phyloP scores from a whole-genome alignment of 1,284 basidiomycete species.

The Moesziomyces aphidis region DNA sequence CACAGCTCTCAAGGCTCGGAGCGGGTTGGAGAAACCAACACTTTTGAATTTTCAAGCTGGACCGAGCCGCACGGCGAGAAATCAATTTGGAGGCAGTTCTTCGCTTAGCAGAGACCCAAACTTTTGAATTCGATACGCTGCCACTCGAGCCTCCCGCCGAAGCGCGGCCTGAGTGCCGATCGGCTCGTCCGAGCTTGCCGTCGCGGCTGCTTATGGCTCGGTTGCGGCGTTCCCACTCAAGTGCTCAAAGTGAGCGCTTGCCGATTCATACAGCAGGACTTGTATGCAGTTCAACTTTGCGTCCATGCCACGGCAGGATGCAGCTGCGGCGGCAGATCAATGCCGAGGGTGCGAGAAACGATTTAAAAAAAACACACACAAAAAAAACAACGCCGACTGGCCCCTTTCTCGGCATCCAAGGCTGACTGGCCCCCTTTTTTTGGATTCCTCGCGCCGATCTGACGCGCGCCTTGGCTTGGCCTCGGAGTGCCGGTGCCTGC shows the following conservation, averaged over 20 bases:
- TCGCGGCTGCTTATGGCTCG: no score
- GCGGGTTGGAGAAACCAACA: background rate
- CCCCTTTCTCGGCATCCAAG: background rate
- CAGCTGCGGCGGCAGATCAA: background rate
- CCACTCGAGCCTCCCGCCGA: background rate
- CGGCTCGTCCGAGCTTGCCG: background rate
- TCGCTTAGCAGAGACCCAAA: background rate
- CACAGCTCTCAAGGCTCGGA: background rate
- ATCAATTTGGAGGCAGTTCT: background rate
- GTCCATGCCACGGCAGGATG: background rate
- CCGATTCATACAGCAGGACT: no score
- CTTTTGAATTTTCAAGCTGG: background rate
- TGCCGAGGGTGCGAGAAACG: background rate
- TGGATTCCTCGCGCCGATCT: background rate
- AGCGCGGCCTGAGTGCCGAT: background rate
- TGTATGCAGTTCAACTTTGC: no score
- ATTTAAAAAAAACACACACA: no score
- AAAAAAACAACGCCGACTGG: background rate
- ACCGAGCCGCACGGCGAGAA: background rate
- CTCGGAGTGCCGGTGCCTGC: conserved; percentile 1
- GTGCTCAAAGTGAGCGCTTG: no score
- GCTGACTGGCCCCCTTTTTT: background rate
- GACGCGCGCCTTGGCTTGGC: background rate
- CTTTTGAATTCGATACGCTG: background rate
- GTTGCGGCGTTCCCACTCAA: no score